These are phyloP conservation scores for Podaxis sp. DNA, from an alignment of 768 basidiomycete genomes.

Conservation along the genomic window DNA sequence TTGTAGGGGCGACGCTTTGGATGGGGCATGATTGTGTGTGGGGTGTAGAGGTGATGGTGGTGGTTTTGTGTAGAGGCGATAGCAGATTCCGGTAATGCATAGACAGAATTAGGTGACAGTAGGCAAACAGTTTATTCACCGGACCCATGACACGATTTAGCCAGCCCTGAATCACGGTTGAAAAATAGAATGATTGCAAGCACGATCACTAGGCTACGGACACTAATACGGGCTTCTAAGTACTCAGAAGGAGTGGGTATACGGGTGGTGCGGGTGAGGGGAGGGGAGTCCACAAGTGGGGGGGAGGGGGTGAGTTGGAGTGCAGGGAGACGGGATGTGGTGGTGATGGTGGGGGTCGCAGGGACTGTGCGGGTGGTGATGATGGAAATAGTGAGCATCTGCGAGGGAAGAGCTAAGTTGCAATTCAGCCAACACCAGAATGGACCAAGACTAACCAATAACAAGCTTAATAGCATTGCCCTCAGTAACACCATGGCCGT, in stretches of 20 bases:
- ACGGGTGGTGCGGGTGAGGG: background rate
- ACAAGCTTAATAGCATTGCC: constrained; percentile 31
- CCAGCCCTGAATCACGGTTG: constrained; percentile 10
- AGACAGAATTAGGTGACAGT: constrained; percentile 3
- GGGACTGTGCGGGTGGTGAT: background rate
- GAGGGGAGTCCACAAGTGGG: background rate
- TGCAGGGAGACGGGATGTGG: background rate
- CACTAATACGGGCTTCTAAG: background rate
- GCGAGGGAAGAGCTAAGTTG: background rate
- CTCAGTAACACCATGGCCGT: constrained; percentile 28
- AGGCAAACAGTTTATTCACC: constrained; percentile 13
- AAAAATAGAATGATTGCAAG: background rate
- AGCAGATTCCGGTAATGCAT: constrained; percentile 1
- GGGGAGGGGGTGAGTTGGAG: background rate
- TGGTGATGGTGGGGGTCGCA: background rate
- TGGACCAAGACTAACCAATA: constrained; percentile 24
- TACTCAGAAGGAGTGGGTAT: constrained; percentile 1
- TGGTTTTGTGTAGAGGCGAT: background rate
- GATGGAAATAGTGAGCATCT: background rate
- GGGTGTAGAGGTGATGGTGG: constrained; percentile 7
- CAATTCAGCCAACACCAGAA: background rate
- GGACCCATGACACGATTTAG: constrained; percentile 6
- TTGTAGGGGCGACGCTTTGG: constrained; percentile 48
- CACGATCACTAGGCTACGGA: background rate
- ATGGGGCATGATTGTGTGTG: constrained; percentile 31